Evolutionary conservation across 345 rosid genomes (phyloP).

Genomic region (Pugionium dolabratum): DNA sequence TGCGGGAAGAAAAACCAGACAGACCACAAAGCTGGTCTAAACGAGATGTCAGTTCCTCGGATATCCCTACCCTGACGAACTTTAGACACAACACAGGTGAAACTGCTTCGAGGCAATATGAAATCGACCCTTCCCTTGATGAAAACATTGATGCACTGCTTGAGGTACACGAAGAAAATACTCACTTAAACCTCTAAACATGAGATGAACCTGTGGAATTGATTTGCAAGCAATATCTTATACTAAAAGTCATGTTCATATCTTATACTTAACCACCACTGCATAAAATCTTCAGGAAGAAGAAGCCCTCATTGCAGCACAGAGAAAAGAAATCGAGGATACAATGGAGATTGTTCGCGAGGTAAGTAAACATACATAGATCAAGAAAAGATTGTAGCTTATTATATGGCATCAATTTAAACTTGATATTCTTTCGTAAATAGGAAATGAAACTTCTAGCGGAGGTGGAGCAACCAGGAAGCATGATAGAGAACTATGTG

Average conservation of each 20-base stretch:
- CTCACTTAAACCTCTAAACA: slow-evolving; percentile 1
- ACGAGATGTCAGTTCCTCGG: slow-evolving; percentile 57
- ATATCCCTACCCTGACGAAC: slow-evolving; percentile 46
- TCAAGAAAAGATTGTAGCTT: background rate
- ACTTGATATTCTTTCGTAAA: too few relatives aligned
- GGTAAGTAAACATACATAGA: slow-evolving; percentile 46
- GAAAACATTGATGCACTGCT: slow-evolving; percentile 80
- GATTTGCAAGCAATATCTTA: slow-evolving; percentile 14
- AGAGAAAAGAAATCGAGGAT: slow-evolving; percentile 97
- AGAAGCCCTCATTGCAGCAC: slow-evolving; percentile 90
- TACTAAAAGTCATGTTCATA: slow-evolving; percentile 5
- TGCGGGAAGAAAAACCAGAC: slow-evolving; percentile 71
- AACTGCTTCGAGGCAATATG: slow-evolving; percentile 45
- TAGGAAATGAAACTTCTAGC: slow-evolving; percentile 96
- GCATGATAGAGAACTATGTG: slow-evolving; percentile 90
- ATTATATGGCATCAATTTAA: too few relatives aligned
- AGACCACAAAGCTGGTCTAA: slow-evolving; percentile 55
- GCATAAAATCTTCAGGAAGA: slow-evolving; percentile 61
- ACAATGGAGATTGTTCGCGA: slow-evolving; percentile 98
- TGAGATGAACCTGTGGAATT: slow-evolving; percentile 8
- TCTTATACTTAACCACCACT: background rate
- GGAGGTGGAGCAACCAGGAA: slow-evolving; percentile 98
- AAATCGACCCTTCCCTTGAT: slow-evolving; percentile 57
- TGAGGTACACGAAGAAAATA: slow-evolving; percentile 51
- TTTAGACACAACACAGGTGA: slow-evolving; percentile 51